These are phyloP conservation scores for Peronospora tabacina DNA, from an alignment of 352 stramenopile genomes.

Conservation along the genomic window DNA sequence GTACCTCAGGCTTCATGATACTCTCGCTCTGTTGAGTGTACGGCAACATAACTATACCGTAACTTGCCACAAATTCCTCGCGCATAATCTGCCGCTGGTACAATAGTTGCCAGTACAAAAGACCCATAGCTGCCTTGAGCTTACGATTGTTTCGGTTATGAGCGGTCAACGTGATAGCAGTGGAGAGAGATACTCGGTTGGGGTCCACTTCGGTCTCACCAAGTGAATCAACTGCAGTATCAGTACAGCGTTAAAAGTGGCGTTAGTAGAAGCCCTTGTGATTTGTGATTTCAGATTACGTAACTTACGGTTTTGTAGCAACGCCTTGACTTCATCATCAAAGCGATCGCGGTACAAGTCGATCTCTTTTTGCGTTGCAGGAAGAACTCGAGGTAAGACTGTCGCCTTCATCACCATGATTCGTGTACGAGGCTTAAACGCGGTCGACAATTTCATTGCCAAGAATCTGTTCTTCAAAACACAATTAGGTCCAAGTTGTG, in stretches of 20 bases:
- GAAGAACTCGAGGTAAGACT: slow-evolving; percentile 56
- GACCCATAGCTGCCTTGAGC: slow-evolving; percentile 42
- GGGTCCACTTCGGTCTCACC: slow-evolving; percentile 41
- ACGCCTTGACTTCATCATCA: slow-evolving; percentile 29
- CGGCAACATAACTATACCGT: slow-evolving; percentile 37
- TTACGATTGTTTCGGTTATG: slow-evolving; percentile 67
- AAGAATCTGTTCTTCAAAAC: slow-evolving; percentile 25
- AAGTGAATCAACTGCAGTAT: slow-evolving; percentile 24
- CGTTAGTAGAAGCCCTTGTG: neutral
- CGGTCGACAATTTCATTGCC: slow-evolving; percentile 14
- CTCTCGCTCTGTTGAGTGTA: slow-evolving; percentile 19
- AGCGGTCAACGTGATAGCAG: slow-evolving; percentile 42
- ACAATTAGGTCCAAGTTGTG: neutral
- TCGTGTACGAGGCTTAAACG: slow-evolving; percentile 26
- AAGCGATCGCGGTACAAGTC: slow-evolving; percentile 39
- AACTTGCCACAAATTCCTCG: slow-evolving; percentile 39
- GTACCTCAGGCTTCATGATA: slow-evolving; percentile 18
- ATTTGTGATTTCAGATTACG: neutral
- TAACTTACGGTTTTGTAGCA: slow-evolving; percentile 36
- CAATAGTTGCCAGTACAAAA: slow-evolving; percentile 49
- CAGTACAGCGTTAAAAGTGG: neutral
- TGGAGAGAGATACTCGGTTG: slow-evolving; percentile 49
- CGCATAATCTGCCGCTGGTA: slow-evolving; percentile 29
- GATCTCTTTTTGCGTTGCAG: slow-evolving; percentile 42
- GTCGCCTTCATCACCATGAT: slow-evolving; percentile 56